Percentiles rank a stretch among this genome's conserved stretches.
phyloP scores from a whole-genome alignment of 2,329 filamentous ascomycete genomes.

The Exserohilum rostratum region DNA sequence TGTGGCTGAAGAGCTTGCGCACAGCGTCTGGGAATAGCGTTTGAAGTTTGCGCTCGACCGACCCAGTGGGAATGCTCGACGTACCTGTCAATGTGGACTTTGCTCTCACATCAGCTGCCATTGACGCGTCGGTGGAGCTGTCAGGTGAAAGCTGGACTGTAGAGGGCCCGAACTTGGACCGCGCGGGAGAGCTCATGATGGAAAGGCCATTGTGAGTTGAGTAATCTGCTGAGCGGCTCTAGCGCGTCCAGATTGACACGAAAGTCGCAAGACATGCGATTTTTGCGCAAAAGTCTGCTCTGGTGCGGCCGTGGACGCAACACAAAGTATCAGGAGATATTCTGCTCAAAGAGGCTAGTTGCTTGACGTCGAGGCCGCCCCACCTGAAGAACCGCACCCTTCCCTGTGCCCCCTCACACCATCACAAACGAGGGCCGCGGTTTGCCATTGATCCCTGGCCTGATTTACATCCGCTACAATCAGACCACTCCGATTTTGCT shows the following conservation, averaged over 20 bases:
- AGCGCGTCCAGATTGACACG: no score
- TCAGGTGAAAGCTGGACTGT: conserved; percentile 1
- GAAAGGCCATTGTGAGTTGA: not conserved
- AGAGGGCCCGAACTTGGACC: conserved; percentile 5
- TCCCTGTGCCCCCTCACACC: conserved; percentile 32
- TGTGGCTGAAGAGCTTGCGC: conserved; percentile 19
- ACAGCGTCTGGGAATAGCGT: conserved; percentile 12
- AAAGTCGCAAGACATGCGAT: not conserved
- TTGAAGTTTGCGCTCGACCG: conserved; percentile 32
- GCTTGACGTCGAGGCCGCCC: conserved; percentile 26
- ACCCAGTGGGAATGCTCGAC: conserved; percentile 16
- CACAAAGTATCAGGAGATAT: conserved; percentile 34
- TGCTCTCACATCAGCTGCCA: conserved; percentile 18
- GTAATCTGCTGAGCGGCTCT: not conserved
- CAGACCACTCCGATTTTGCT: conserved; percentile 21
- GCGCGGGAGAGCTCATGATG: not conserved
- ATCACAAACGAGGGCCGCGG: conserved; percentile 14
- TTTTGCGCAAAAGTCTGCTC: no score
- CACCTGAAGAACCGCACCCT: conserved; percentile 14
- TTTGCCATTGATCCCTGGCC: conserved; percentile 13
- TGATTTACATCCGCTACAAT: conserved; percentile 23
- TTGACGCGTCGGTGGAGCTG: conserved; percentile 5
- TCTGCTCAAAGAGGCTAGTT: conserved; percentile 18
- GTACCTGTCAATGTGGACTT: conserved; percentile 8
- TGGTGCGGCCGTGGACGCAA: conserved; percentile 8